Evolutionary conservation across 1,139 yeast species (phyloP), one percentile per base, ranked within the genome.

Genomic region (Dujonia santamariae): DNA sequence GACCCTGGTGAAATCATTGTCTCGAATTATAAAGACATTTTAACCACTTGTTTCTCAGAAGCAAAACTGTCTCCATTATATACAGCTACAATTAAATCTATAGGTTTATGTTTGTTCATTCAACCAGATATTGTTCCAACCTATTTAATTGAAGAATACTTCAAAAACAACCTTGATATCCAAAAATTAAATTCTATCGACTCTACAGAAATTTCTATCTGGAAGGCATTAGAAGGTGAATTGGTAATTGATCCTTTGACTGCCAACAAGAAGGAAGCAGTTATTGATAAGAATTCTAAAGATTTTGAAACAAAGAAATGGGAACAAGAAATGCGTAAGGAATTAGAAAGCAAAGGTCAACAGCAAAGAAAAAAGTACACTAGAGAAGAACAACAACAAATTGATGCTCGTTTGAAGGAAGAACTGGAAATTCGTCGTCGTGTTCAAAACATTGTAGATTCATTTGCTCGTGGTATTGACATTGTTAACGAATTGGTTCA

Each of bases 231-330:
- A 0, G 90, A 80, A 34, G 95, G 90, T 7, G 78, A 74, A 37
- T 58, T 86, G 36, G 95, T 85, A 1, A 62, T 80, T 15, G 78
- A 85, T 48, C 80, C 85, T 3, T 61, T 85, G 34, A 54, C 50
- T 19, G 26, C 26, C 7, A 18, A 27, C 7, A 62, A 60, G 35
- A 61, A 61, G 30, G 64, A 67, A 32, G 63, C 69, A 47, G 54
- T 49, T 2, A 58, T 56, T 19, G 67, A 65, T 40, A 85, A 84
- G 50, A 85, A 85, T 51, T 61, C 84, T 3, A 86, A 79, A 51
- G 96, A 88, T 49, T 86, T 85, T 51, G 95, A 85, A 47, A 85
- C 88, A 12, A 68, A 76, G 42, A 80, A 85, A 51, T 92, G 98
- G 97, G 98, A 92, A 55, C 90, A 83, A 48, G 75, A 75, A 34